A percentile compares a stretch with the other conserved stretches of the same genome.
Conservation (phyloP, 768 basidiomycete genomes). For the Kwoniella sp. region DNA sequence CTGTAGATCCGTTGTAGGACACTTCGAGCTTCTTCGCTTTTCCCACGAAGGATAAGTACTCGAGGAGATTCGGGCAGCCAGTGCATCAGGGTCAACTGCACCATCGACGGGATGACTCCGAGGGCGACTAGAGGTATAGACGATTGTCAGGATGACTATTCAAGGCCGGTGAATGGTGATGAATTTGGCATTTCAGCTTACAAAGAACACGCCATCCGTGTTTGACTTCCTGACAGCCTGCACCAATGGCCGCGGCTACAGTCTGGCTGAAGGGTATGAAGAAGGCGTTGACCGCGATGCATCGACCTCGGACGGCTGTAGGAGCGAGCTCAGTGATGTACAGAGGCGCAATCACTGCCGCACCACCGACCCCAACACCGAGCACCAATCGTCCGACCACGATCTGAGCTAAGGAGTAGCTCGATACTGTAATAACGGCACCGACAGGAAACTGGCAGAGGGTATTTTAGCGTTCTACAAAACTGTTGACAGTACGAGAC, state of each 20-base stretch:
- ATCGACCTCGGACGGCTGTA: constrained; percentile 27
- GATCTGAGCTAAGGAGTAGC: constrained; percentile 29
- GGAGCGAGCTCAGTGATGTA: constrained; percentile 34
- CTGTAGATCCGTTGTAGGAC: constrained; percentile 20
- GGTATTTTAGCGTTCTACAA: too few relatives aligned
- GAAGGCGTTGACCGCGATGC: constrained; percentile 28
- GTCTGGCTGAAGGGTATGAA: constrained; percentile 33
- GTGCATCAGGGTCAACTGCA: constrained; percentile 25
- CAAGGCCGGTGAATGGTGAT: not conserved
- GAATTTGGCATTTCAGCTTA: not conserved
- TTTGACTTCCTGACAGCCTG: constrained; percentile 8
- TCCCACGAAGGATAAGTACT: constrained; percentile 16
- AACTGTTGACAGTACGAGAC: too few relatives aligned
- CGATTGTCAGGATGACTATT: too few relatives aligned
- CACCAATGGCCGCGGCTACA: constrained; percentile 20
- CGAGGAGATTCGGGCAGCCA: constrained; percentile 37
- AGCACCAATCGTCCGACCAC: constrained; percentile 33
- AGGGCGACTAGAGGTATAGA: constrained; percentile 12
- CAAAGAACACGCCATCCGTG: constrained; percentile 21
- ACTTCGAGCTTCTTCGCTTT: constrained; percentile 19
- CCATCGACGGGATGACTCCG: constrained; percentile 26
- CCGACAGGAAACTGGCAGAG: constrained; percentile 25
- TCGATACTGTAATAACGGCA: constrained; percentile 29
- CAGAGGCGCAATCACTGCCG: constrained; percentile 25
- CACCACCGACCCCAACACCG: constrained; percentile 33